Conservation (phyloP, 73 alveolate species). For the Tetrahymena malaccensis region DNA sequence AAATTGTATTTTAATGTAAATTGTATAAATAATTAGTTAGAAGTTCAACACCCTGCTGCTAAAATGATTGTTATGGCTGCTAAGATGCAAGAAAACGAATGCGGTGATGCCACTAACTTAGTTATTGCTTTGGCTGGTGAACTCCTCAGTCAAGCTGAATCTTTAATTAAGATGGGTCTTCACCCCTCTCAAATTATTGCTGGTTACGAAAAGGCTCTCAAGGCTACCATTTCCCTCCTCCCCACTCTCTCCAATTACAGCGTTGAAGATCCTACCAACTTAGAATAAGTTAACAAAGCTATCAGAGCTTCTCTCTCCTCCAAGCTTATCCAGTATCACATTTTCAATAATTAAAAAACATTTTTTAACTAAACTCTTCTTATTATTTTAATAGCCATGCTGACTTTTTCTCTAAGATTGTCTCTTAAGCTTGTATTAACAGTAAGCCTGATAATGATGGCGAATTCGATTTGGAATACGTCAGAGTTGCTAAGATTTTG, state of each 20-base stretch:
- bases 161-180: conserved; percentile 87
- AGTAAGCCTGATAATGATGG: conserved; percentile 64
- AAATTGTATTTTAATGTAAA: conserved; percentile 41
- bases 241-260: conserved; percentile 66
- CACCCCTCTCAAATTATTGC: conserved; percentile 80
- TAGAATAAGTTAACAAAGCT: conserved; percentile 65
- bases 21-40: conserved; percentile 38
- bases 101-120: conserved; percentile 93
- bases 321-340: conserved; percentile 52
- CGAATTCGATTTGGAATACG: conserved; percentile 89
- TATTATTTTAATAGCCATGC: conserved; percentile 2
- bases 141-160: conserved; percentile 91
- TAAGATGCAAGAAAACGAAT: conserved; percentile 91
- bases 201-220: conserved; percentile 95
- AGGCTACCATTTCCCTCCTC: conserved; percentile 68
- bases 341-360: neutral
- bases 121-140: conserved; percentile 96
- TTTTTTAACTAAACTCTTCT: neutral
- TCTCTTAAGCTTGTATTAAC: conserved; percentile 34
- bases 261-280: conserved; percentile 66
- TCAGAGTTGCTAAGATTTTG: conserved; percentile 86
- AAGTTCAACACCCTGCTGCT: conserved; percentile 99
- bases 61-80: conserved; percentile 93
- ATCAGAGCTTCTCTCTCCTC: conserved; percentile 82
- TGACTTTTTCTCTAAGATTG: conserved; percentile 13